Evolutionary conservation across 139 green algal species (phyloP), one percentile per base, ranked within the genome.

Genomic region (Chlorokybus atmophyticus): DNA sequence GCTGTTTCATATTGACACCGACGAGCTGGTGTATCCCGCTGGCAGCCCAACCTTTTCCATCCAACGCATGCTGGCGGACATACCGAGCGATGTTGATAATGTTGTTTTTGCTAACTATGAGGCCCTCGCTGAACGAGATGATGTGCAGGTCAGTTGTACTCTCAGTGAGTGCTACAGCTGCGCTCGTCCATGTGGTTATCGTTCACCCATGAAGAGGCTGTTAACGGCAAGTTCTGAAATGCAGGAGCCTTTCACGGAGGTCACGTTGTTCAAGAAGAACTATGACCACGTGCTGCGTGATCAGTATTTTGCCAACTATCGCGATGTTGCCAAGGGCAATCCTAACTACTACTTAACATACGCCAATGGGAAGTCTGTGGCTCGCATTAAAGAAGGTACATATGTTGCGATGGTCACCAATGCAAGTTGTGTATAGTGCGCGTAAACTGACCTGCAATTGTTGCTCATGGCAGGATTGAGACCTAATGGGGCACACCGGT

Each of bases 261-360:
- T 90, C 1, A 83, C 83, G 4, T 58, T 90, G 39, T 90, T 90
- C 60, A 90, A 90, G 68, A 73, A 71, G 40, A 90, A 85, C 48
- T 89, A 73, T 42, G 52, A 73, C 7, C 83, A 90, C 50, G 83
- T 90, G 7, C 44, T 75, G 32, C 71, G 60, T 30, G 78, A 86
- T 38, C 38, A 57, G 6, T 90, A 90, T 61, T 87, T 84, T 60
- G 70, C 71, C 4, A 32, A 67, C 31, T 71, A 71, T 40, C 32
- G 28, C 3, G 50, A 69, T 29, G 60, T 68, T n/a, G n/a, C n/a
- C n/a, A n/a, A 73, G 0, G 81, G 75, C 52, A 91, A 91, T 62
- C 81, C 81, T 59, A 88, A 91, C 68, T 91, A 87, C 59, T 90
- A 87, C 60, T 75, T 83, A 7, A 86, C 83, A 0, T 87, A 88